Evolutionary conservation across 306 rosid genomes (phyloP).

Genomic region (Trifolium dubium): DNA sequence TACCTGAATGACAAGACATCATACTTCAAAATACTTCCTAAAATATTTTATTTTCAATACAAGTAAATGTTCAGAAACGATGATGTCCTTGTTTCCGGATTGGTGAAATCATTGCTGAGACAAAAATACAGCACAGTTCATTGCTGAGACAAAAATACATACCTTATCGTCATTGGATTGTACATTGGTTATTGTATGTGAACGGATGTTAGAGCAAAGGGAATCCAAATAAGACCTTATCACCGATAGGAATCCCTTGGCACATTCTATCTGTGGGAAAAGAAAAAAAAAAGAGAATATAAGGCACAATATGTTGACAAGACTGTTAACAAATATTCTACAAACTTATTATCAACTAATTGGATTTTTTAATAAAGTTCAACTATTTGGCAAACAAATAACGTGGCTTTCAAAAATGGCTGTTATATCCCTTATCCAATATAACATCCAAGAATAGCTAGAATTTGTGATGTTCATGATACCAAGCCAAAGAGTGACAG

Average conservation of each 20-base stretch:
- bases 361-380: not conserved
- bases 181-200: conserved; percentile 96
- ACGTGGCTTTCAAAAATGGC: conserved; percentile 5
- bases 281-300: conserved; percentile 10
- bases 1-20: conserved; percentile 58
- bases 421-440: not conserved
- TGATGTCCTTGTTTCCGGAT: conserved; percentile 7
- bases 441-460: conserved; percentile 3
- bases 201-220: conserved; percentile 85
- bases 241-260: conserved; percentile 75
- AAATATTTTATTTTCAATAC: conserved; percentile 21
- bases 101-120: conserved; percentile 4
- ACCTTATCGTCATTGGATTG: conserved; percentile 99
- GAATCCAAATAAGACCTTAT: conserved; percentile 89
- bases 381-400: conserved; percentile 7
- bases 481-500: not conserved
- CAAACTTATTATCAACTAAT: conserved; percentile 19
- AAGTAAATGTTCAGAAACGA: conserved; percentile 31
- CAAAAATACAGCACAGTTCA: conserved; percentile 13
- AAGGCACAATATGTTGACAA: conserved; percentile 9
- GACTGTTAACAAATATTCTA: conserved; percentile 26
- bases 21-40: conserved; percentile 33
- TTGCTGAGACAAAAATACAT: conserved; percentile 34
- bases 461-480: not conserved
- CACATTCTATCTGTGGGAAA: conserved; percentile 74